Conservation (phyloP, 2,329 filamentous ascomycete species). For the Fusarium acutatum region DNA sequence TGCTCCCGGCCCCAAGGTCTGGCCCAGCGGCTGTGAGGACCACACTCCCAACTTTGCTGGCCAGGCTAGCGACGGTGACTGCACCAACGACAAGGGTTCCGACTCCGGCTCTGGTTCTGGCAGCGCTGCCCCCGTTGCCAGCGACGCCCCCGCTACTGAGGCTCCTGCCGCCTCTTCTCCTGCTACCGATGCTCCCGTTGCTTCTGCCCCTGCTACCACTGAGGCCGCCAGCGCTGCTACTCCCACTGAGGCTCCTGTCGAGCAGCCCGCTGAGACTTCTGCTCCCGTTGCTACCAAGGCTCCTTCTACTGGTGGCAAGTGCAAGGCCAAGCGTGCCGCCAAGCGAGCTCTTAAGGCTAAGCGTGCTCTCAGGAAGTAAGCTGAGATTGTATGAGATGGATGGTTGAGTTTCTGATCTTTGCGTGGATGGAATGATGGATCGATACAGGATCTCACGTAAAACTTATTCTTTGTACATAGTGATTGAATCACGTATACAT, state of each 20-base stretch:
- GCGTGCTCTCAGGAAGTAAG: conserved; percentile 5
- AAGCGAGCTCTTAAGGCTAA: conserved; percentile 21
- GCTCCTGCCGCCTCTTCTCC: background rate
- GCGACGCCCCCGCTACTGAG: conserved; percentile 6
- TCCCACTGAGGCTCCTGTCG: conserved; percentile 1
- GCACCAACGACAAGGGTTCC: conserved; percentile 41
- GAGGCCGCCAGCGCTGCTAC: conserved; percentile 7
- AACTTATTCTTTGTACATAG: conserved; percentile 40
- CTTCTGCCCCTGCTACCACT: conserved; percentile 26
- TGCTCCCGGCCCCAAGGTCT: conserved; percentile 45
- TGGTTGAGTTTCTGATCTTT: conserved; percentile 6
- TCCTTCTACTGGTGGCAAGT: conserved; percentile 10
- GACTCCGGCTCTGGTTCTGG: conserved; percentile 14
- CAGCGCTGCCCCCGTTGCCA: conserved; percentile 17
- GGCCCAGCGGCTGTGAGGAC: conserved; percentile 48
- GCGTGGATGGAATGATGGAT: conserved; percentile 24
- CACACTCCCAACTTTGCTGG: conserved; percentile 49
- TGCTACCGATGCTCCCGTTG: conserved; percentile 3
- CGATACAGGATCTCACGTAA: conserved; percentile 8
- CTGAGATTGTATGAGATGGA: background rate
- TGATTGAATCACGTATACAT: conserved; percentile 20
- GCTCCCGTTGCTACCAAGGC: conserved; percentile 25
- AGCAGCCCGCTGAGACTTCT: conserved; percentile 5
- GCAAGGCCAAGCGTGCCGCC: conserved; percentile 22
- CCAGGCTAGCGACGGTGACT: conserved; percentile 47